Evolutionary conservation across 2,329 filamentous ascomycete genomes (phyloP).

Genomic region (Xylariaceae sp.): DNA sequence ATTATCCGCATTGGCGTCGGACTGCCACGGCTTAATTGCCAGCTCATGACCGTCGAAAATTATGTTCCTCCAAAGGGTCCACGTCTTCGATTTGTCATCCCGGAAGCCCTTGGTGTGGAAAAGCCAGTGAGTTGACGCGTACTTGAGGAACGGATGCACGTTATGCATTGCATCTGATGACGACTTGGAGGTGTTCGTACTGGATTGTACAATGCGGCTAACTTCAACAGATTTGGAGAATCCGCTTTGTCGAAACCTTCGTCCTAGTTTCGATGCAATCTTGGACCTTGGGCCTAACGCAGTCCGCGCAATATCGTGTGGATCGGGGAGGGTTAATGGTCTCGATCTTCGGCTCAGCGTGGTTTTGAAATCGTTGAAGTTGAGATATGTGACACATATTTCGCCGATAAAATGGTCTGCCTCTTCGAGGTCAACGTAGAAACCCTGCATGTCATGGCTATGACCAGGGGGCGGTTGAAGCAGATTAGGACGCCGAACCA

Average conservation of each 20-base stretch:
- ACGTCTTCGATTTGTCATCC: slow-evolving; percentile 6
- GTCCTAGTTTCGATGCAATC: no score
- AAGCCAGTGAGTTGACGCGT: slow-evolving; percentile 17
- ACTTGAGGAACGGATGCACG: slow-evolving; percentile 9
- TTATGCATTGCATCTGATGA: no score
- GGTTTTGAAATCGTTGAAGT: slow-evolving; percentile 37
- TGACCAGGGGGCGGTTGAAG: neutral
- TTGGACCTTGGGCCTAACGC: no score
- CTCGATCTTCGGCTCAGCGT: slow-evolving; percentile 13
- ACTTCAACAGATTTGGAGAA: no score
- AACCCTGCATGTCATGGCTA: slow-evolving; percentile 1
- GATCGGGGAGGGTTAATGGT: no score
- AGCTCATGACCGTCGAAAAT: neutral
- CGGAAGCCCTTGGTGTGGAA: slow-evolving; percentile 13
- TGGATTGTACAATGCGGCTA: no score
- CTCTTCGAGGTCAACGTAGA: slow-evolving; percentile 25
- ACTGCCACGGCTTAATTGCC: neutral
- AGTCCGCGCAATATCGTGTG: no score
- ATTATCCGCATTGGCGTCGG: neutral
- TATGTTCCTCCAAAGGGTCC: slow-evolving; percentile 1
- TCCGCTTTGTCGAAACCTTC: no score
- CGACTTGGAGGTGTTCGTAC: neutral
- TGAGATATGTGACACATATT: slow-evolving; percentile 38
- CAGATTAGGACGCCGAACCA: slow-evolving; percentile 16
- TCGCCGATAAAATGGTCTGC: slow-evolving; percentile 32